Conservation (phyloP, 495 filamentous ascomycete genomes). For the Penicillium mononematosum region DNA sequence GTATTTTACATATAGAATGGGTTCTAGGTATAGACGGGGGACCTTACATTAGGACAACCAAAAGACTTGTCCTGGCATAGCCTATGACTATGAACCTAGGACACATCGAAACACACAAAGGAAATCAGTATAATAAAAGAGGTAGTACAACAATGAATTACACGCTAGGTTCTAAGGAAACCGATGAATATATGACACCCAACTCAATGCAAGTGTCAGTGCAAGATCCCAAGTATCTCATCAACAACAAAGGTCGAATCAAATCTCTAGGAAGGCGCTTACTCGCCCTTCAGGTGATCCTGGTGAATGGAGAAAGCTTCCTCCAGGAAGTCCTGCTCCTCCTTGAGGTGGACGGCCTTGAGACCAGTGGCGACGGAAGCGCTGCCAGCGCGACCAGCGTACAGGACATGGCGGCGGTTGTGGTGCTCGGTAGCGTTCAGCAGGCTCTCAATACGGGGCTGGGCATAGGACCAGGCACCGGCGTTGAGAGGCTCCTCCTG, state of each 20-base stretch:
- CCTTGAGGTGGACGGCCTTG: conserved; percentile 85
- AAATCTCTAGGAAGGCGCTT: conserved; percentile 23
- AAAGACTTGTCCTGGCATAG: conserved; percentile 18
- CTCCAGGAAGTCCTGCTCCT: conserved; percentile 87
- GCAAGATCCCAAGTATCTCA: conserved; percentile 1
- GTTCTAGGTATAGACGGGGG: conserved; percentile 25
- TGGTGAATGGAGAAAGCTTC: conserved; percentile 65
- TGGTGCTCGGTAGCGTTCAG: conserved; percentile 89
- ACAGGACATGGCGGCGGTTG: conserved; percentile 91
- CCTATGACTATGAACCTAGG: conserved; percentile 22
- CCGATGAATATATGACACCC: conserved; percentile 32
- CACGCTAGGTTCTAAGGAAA: conserved; percentile 34
- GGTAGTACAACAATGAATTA: conserved; percentile 30
- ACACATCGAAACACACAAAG: conserved; percentile 32
- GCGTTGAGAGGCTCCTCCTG: conserved; percentile 98
- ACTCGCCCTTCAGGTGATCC: conserved; percentile 57
- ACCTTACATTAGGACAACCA: not conserved
- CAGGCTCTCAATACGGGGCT: conserved; percentile 93
- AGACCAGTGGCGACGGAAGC: conserved; percentile 90
- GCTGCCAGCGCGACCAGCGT: conserved; percentile 87
- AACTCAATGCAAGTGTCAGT: conserved; percentile 20
- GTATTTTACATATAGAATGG: conserved; percentile 33
- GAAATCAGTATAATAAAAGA: conserved; percentile 28
- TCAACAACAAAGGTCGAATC: conserved; percentile 3
- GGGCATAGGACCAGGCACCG: conserved; percentile 90